Evolutionary conservation across 768 basidiomycete species (phyloP).

Genomic region (Amanita pallidorosea): DNA sequence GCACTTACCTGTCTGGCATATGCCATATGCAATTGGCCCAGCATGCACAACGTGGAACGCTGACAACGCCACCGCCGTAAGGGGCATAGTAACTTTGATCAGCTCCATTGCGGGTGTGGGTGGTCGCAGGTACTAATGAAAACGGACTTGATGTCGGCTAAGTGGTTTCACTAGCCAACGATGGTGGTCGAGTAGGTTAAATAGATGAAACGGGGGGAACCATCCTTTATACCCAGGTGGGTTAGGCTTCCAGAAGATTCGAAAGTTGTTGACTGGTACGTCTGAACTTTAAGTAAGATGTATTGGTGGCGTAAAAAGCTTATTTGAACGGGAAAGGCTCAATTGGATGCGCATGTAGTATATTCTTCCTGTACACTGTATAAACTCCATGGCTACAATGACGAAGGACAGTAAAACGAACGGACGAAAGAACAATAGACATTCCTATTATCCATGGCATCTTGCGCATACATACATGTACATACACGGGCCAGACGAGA

Average conservation of each 20-base stretch:
- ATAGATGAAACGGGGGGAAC: neutral
- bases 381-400: neutral
- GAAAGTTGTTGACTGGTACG: no score
- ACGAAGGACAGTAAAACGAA: neutral
- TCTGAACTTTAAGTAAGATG: no score
- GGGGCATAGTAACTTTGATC: neutral
- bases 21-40: conserved; percentile 22
- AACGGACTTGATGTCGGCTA: conserved; percentile 1
- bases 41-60: conserved; percentile 9
- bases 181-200: neutral
- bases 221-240: neutral
- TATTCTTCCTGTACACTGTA: neutral
- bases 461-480: neutral
- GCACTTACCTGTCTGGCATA: conserved; percentile 22
- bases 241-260: no score
- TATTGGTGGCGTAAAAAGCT: no score
- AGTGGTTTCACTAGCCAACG: neutral
- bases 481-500: neutral
- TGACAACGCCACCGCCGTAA: neutral
- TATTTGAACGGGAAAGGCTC: no score
- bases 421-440: neutral
- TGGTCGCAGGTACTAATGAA: neutral
- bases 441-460: neutral
- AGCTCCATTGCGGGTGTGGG: neutral
- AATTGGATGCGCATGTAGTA: neutral